Evolutionary conservation across 1,139 yeast genomes (phyloP), one percentile per base, ranked within the genome.

Genomic region (Diutina sp.): DNA sequence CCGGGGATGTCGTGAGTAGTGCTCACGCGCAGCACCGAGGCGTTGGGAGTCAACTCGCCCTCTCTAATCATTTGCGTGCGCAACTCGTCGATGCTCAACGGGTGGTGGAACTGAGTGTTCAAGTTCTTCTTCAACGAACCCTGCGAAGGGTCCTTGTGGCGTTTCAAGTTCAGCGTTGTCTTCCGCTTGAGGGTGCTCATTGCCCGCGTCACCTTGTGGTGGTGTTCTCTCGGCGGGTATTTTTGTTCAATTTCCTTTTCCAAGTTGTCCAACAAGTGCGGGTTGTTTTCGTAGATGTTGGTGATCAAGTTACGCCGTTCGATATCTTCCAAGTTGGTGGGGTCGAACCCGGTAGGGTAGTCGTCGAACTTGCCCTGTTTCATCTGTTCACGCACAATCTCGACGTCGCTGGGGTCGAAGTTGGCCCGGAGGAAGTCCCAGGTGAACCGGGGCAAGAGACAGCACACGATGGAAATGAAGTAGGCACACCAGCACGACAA

Each of bases 331-430:
- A 67, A 61, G 66, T 79, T 73, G n/a, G 87, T 82, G 44, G 87
- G 87, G 66, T 82, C 87, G 63, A 76, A 82, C 21, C 81, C 82
- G 7, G 35, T 51, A 4, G 83, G 84, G 63, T 77, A 82, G 48
- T 72, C 74, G 56, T 72, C 76, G 64, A 69, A 81, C 55, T 68
- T 74, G 4, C 85, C 84, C 56, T 66, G 63, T 28, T 73, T 68
- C 11, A 72, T 78, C 60, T 73, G 65, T 61, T 80, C 85, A 60
- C 85, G 69, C 56, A 82, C 72, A 56, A 80, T 80, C 61, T 82
- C 86, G 58, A 78, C 70, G 65, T 82, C 86, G 56, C 68, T 68
- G 12, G 87, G 87, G 21, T 59, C 62, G 64, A 79, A 80, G 59
- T 79, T 73, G 29, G 74, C 67, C 61, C 61, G 72, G 60, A 79